Evolutionary conservation across 2,329 filamentous ascomycete genomes (phyloP).

Genomic region (Drechslera avenae): DNA sequence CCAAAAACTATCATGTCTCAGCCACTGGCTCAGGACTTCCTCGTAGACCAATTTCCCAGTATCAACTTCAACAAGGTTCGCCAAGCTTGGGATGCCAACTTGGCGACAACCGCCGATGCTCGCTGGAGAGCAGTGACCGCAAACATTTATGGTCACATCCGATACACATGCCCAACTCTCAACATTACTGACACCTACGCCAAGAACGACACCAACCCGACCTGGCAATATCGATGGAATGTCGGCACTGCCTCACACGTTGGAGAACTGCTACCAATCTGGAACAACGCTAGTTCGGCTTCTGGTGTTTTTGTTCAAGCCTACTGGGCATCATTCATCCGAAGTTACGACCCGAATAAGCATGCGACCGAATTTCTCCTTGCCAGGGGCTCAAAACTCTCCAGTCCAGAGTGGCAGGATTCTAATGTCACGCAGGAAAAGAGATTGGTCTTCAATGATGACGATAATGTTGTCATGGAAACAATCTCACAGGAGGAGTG

Average conservation of each 20-base stretch:
- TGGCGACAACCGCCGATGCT: constrained; percentile 30
- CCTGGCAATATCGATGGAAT: constrained; percentile 58
- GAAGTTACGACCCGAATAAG: constrained; percentile 48
- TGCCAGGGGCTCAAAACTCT: constrained; percentile 19
- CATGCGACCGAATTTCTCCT: constrained; percentile 33
- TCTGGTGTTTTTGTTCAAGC: constrained; percentile 41
- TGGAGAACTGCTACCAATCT: constrained; percentile 47
- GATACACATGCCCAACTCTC: constrained; percentile 55
- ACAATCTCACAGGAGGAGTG: constrained; percentile 27
- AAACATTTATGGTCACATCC: constrained; percentile 55
- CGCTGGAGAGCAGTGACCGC: constrained; percentile 47
- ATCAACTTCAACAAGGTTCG: constrained; percentile 40
- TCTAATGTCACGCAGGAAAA: constrained; percentile 26
- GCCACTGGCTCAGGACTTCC: constrained; percentile 44
- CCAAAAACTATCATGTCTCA: constrained; percentile 42
- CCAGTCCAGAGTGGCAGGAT: constrained; percentile 36
- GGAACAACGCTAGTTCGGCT: constrained; percentile 42
- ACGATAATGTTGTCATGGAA: constrained; percentile 40
- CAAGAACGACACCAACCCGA: constrained; percentile 30
- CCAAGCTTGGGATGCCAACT: constrained; percentile 33
- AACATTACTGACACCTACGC: constrained; percentile 47
- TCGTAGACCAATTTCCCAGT: constrained; percentile 47
- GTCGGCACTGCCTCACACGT: constrained; percentile 50
- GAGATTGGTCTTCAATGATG: constrained; percentile 35
- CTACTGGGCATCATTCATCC: constrained; percentile 55